These are phyloP conservation scores for Lentinula detonsa DNA, from an alignment of 768 basidiomycete species.

Conservation along the genomic window DNA sequence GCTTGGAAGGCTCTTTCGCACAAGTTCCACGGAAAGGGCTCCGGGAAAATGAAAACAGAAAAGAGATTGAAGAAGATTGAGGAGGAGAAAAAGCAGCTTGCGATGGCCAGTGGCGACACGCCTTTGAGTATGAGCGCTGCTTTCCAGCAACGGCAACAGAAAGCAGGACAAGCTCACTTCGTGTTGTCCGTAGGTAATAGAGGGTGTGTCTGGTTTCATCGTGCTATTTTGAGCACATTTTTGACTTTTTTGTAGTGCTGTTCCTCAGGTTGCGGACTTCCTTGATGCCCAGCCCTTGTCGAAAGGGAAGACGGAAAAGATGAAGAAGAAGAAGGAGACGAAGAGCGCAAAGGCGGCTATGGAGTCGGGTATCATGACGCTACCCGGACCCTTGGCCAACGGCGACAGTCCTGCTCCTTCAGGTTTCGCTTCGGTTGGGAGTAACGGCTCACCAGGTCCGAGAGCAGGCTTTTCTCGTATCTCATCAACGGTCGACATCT, in stretches of 20 bases:
- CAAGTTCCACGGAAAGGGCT: constrained; percentile 97
- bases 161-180: constrained; percentile 94
- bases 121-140: constrained; percentile 92
- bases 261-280: constrained; percentile 80
- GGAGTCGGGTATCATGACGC: constrained; percentile 63
- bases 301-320: constrained; percentile 80
- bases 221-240: constrained; percentile 7
- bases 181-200: constrained; percentile 91
- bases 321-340: constrained; percentile 74
- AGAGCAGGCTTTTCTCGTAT: constrained; percentile 40
- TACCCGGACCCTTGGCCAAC: constrained; percentile 42
- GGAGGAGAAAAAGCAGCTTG: constrained; percentile 92
- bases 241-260: constrained; percentile 45
- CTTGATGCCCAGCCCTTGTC: constrained; percentile 75
- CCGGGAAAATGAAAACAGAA: constrained; percentile 95
- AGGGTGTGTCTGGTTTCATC: constrained; percentile 48
- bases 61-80: constrained; percentile 94
- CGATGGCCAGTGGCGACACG: constrained; percentile 94
- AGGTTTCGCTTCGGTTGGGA: constrained; percentile 21
- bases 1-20: constrained; percentile 98
- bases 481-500: constrained; percentile 49
- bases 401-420: constrained; percentile 44
- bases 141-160: constrained; percentile 90
- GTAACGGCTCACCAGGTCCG: constrained; percentile 10
- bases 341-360: constrained; percentile 43